These are phyloP conservation scores for Diversispora epigaea DNA, from an alignment of 192 early-diverging fungal genomes.

Conservation along the genomic window DNA sequence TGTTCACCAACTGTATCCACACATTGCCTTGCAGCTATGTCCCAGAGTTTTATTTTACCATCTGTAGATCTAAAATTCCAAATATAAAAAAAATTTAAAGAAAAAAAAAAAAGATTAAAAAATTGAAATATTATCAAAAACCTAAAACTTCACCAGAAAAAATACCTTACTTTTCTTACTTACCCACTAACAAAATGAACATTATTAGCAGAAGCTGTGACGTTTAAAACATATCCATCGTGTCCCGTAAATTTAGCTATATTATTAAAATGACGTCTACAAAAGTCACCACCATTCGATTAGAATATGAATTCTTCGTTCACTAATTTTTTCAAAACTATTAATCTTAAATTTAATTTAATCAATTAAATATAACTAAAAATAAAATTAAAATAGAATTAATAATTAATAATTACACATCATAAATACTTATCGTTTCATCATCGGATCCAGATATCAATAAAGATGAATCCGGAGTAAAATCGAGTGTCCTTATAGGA, in stretches of 20 bases:
- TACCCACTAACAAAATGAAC: slow-evolving; percentile 23
- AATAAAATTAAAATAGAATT: neutral
- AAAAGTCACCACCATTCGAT: neutral
- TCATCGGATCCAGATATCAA: slow-evolving; percentile 33
- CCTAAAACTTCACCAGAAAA: neutral
- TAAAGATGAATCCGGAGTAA: slow-evolving; percentile 5
- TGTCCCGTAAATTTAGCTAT: slow-evolving; percentile 21
- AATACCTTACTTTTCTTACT: neutral
- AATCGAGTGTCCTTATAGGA: slow-evolving; percentile 23
- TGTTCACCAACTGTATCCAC: neutral
- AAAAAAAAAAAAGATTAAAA: too few species aligned
- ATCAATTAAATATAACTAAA: too few species aligned
- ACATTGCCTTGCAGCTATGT: neutral
- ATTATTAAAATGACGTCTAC: slow-evolving; percentile 21
- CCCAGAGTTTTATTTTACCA: slow-evolving; percentile 16
- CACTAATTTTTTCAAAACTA: too few species aligned
- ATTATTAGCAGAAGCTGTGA: slow-evolving; percentile 13
- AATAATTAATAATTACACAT: slow-evolving; percentile 23
- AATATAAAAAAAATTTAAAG: too few species aligned
- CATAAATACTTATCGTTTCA: slow-evolving; percentile 27
- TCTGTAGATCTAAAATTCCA: neutral
- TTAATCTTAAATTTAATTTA: too few species aligned
- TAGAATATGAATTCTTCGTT: too few species aligned
- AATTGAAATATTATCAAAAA: neutral
- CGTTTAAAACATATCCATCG: slow-evolving; percentile 22